These are phyloP conservation scores for Penicillium lividum DNA, from an alignment of 495 filamentous ascomycete species.

Conservation along the genomic window DNA sequence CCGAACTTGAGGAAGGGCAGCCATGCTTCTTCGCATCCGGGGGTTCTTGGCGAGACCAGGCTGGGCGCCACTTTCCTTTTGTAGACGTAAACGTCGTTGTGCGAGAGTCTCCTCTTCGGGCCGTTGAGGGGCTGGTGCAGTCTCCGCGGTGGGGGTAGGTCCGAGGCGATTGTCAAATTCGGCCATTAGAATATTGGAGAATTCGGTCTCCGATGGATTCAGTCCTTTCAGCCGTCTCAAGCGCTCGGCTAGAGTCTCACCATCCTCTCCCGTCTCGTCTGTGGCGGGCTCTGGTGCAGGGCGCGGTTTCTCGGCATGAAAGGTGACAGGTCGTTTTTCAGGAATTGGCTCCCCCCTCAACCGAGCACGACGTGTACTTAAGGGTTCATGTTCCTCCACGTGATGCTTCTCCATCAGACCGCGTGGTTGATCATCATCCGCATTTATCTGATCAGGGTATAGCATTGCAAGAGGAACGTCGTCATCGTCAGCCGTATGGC, in stretches of 20 bases:
- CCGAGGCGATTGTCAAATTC: constrained; percentile 61
- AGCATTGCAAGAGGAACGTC: constrained; percentile 85
- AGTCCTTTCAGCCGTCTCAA: constrained; percentile 65
- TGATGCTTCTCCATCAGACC: constrained; percentile 84
- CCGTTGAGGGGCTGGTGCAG: constrained; percentile 2
- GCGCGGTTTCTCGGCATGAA: constrained; percentile 31
- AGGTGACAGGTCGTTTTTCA: constrained; percentile 38
- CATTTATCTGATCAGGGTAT: constrained; percentile 60
- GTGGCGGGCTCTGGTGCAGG: constrained; percentile 9
- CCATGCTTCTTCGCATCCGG: constrained; percentile 61
- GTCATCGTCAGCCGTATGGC: constrained; percentile 61
- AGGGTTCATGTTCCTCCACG: constrained; percentile 87
- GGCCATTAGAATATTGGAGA: constrained; percentile 75
- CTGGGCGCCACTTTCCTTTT: constrained; percentile 59
- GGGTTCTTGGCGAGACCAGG: constrained; percentile 34
- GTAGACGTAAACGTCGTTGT: constrained; percentile 78
- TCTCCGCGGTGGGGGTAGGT: constrained; percentile 17
- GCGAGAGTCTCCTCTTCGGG: constrained; percentile 82
- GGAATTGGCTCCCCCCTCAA: constrained; percentile 59
- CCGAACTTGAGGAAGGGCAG: constrained; percentile 64
- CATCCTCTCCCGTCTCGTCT: constrained; percentile 57
- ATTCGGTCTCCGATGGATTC: constrained; percentile 66
- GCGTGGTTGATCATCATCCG: constrained; percentile 64
- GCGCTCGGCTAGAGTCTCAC: constrained; percentile 78
- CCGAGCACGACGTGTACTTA: constrained; percentile 76